phyloP scores from a whole-genome alignment of 1,284 basidiomycete genomes.

The Heimioporus punctisporus region DNA sequence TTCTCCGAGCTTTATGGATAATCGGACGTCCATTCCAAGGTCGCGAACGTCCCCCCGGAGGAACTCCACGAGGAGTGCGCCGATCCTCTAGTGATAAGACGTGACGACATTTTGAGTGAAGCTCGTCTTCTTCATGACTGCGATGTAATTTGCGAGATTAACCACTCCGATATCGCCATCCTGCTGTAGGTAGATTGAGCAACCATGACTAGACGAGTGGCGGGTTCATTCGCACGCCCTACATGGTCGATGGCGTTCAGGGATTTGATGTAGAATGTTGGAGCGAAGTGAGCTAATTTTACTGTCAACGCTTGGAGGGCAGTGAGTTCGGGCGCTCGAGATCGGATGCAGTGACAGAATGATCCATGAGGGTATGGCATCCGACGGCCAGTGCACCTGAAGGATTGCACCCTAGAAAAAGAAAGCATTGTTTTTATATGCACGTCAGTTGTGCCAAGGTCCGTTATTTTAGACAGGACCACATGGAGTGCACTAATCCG shows the following conservation, averaged over 20 bases:
- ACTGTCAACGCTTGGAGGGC: too few species aligned
- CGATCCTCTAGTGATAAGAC: not conserved
- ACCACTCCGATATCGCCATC: not conserved
- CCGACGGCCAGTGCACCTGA: too few species aligned
- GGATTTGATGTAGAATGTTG: too few species aligned
- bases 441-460: too few species aligned
- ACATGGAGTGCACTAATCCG: too few species aligned
- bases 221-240: not conserved
- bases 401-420: too few species aligned
- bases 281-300: too few species aligned
- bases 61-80: not conserved
- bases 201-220: not conserved
- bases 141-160: not conserved
- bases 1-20: not conserved
- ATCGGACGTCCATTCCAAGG: not conserved
- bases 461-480: too few species aligned
- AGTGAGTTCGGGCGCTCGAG: too few species aligned
- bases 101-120: conserved; percentile 1
- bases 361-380: too few species aligned
- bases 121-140: not conserved
- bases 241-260: not conserved
- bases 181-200: not conserved
- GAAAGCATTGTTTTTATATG: too few species aligned
- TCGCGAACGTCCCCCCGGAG: not conserved
- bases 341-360: too few species aligned